Base-by-base conservation (phyloP, 2,329 filamentous ascomycete species). In the Fusarium subglutinans region DNA sequence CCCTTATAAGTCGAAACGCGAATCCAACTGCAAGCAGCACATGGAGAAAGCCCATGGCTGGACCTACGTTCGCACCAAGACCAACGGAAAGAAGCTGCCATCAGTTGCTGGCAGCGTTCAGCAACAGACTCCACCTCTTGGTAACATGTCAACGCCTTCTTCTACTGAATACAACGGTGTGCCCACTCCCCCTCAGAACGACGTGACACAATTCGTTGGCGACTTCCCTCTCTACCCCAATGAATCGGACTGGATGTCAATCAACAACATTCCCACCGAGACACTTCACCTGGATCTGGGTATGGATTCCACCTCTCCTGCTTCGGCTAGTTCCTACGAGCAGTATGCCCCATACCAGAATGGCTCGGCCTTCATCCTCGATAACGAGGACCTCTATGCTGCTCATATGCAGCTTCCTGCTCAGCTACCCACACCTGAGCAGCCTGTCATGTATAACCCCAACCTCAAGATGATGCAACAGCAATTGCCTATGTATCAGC, bases 1-100 rank as follows among this genome's bases (percentile, higher is more conserved):
- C 87, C 91, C 93, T 2, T 98, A 98, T 86, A 93, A 94, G 80
- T 98, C 95, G 17, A 98, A 98, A 87, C 92, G 95, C 67, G 93
- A 98, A 85, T 96, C 93, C 72, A 98, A 98, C 83, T 97, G 94
- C 89, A 98, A 98, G 82, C 96, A 98, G 83, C 95, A 98, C 84
- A 98, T 98, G 95, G 96, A 98, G 86, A 98, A 98, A 84, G 93
- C 94, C 2, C 95, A 98, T 79, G 92, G 92, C 66, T 98, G 94
- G 93, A 87, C 88, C n/a, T 98, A 98, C 77, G 89, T 95, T 63
- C 93, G 96, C 74, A 96, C 94, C 68, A 98, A 98, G 89, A 95
- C 93, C 82, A 98, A 97, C 80, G 93, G 93, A 81, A 94, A 93
- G 84, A 90, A 88, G 81, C 75, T 78, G 43, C 76, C 80, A 64